Percentiles rank a stretch among this genome's conserved stretches.
phyloP scores from a whole-genome alignment of 345 rosid species.

The Populus tremula region DNA sequence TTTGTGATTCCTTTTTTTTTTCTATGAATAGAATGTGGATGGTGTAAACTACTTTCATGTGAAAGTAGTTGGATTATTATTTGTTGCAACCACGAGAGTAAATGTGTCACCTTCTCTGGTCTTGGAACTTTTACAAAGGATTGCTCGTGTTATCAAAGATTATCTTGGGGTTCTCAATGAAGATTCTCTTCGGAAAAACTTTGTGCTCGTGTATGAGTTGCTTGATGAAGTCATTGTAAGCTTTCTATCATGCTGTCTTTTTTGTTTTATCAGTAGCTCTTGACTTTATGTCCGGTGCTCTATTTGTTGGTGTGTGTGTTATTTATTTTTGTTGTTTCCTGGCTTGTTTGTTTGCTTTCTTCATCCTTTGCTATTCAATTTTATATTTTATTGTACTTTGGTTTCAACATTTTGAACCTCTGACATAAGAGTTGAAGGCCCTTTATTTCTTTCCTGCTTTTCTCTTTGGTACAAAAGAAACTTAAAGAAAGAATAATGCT shows the following conservation, averaged over 20 bases:
- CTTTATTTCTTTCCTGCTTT: no score
- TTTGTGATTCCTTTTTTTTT: conserved; percentile 1
- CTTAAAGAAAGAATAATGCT: no score
- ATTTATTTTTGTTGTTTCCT: neutral
- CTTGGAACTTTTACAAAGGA: conserved; percentile 94
- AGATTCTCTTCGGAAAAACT: conserved; percentile 87
- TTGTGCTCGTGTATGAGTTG: conserved; percentile 92
- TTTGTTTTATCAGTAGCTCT: neutral
- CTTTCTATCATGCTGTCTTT: conserved; percentile 11
- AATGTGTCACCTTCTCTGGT: conserved; percentile 90
- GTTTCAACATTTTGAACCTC: no score
- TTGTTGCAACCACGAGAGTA: conserved; percentile 93
- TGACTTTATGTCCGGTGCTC: neutral
- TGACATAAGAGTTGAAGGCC: no score
- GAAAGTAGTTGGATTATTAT: conserved; percentile 84
- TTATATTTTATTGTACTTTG: no score
- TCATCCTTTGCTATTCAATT: no score
- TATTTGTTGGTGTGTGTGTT: neutral
- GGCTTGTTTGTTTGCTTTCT: no score
- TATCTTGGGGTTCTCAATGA: conserved; percentile 93
- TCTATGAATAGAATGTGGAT: conserved; percentile 59
- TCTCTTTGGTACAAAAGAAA: no score
- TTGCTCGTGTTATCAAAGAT: conserved; percentile 95
- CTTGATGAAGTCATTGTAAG: conserved; percentile 98
- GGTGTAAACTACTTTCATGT: conserved; percentile 99